These are phyloP conservation scores for Gentiana straminea DNA, from an alignment of 257 asterid species.

Conservation along the genomic window DNA sequence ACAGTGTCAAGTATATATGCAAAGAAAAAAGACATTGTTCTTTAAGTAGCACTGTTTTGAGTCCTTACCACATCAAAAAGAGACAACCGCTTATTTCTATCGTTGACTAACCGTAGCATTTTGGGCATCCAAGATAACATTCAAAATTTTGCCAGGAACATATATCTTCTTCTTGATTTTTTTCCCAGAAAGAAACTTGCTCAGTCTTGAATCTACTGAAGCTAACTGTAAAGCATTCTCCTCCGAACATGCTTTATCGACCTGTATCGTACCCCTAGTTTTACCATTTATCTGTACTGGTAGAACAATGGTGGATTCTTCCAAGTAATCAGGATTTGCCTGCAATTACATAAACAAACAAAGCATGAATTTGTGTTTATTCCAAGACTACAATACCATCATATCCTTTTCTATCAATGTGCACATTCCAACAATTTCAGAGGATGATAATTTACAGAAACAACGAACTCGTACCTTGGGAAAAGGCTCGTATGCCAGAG, in stretches of 20 bases:
- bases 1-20: too few species aligned
- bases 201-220: conserved; percentile 54
- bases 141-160: conserved; percentile 76
- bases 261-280: conserved; percentile 87
- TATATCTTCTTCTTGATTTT: conserved; percentile 64
- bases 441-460: too few species aligned
- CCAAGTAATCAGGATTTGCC: conserved; percentile 70
- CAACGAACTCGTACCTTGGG: conserved; percentile 47
- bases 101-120: conserved; percentile 37
- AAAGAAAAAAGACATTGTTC: too few species aligned
- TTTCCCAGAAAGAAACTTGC: conserved; percentile 56
- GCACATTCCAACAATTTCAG: too few species aligned
- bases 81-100: conserved; percentile 3
- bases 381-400: neutral
- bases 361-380: neutral
- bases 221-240: conserved; percentile 72
- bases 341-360: conserved; percentile 10
- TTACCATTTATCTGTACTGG: conserved; percentile 95
- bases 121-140: conserved; percentile 49
- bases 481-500: conserved; percentile 73
- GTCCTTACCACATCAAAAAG: too few species aligned
- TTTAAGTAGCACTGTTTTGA: too few species aligned
- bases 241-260: conserved; percentile 67
- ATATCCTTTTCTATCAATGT: too few species aligned
- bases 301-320: conserved; percentile 53